Percentiles rank a stretch among this genome's conserved stretches.
Conservation (phyloP, 1,139 yeast genomes). For the Insectozyma bohioensis region DNA sequence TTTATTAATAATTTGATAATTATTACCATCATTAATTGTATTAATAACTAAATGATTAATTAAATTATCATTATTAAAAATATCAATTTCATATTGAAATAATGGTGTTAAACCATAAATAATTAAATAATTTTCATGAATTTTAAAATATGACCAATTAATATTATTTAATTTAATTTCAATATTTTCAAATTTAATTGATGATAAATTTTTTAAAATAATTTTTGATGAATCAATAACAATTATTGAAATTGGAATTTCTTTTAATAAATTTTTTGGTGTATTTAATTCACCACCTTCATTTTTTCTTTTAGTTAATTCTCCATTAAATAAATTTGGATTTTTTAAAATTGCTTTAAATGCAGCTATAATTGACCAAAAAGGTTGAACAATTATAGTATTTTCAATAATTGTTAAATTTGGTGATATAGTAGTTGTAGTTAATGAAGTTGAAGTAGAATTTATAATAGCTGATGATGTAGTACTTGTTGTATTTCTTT, state of each 20-base stretch:
- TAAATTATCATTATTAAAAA: constrained; percentile 32
- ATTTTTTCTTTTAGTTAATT: constrained; percentile 35
- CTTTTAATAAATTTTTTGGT: constrained; percentile 4
- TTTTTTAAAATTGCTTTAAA: constrained; percentile 52
- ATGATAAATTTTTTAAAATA: constrained; percentile 39
- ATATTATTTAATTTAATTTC: constrained; percentile 58
- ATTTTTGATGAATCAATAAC: constrained; percentile 36
- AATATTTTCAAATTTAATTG: constrained; percentile 23
- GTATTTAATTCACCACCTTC: constrained; percentile 19
- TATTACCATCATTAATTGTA: constrained; percentile 26
- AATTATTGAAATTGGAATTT: constrained; percentile 24
- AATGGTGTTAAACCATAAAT: constrained; percentile 68
- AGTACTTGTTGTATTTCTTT: constrained; percentile 11
- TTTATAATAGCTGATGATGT: constrained; percentile 15
- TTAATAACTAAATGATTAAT: constrained; percentile 30
- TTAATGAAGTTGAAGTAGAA: constrained; percentile 17
- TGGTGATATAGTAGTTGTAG: constrained; percentile 18
- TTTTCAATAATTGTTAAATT: constrained; percentile 31
- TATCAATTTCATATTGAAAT: constrained; percentile 66
- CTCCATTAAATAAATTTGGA: constrained; percentile 53
- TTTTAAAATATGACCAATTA: constrained; percentile 54
- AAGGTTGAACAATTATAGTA: constrained; percentile 49
- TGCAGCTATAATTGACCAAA: constrained; percentile 69
- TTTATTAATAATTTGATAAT: constrained; percentile 32
- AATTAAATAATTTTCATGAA: constrained; percentile 43